Base-by-base conservation (phyloP, 2,329 filamentous ascomycete genomes). In the Talaromyces sp. region DNA sequence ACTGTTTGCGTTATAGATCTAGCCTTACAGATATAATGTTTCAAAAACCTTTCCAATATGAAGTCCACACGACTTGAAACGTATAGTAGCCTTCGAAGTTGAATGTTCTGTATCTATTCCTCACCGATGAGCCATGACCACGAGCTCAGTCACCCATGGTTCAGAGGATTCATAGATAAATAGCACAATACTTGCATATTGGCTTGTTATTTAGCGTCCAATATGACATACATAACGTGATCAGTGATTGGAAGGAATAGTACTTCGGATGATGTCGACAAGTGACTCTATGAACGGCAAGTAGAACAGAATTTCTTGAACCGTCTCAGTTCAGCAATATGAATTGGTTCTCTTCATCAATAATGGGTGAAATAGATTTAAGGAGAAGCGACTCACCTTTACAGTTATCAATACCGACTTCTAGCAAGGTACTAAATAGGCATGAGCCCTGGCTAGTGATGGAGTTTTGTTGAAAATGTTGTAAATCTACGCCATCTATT, bases 231-330 rank as follows among this genome's bases (percentile, higher is more conserved):
- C 4, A 27, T 37, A 14, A 24, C 8, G 11, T 52, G 19, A 33
- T 35, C 27, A 11, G 14, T 10, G 50, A 6, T 16, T 11, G 16
- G 16, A 35, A 19, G 14, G 27, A 22, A 54, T 35, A n/a, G 48
- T 31, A 54, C 35, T 48, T 61, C 59, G 33, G 59, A 61, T 45
- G 59, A 61, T 61, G 59, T 61, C 59, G 59, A 61, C 59, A 61
- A 54, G 31, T 61, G 33, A 61, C 59, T 61, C 45, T 41, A 61
- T 61, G 19, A 31, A 61, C 45, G 45, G 33, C 45, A 60, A 47
- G 27, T 52, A 61, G 45, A 60, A 24, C 33, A 52, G 19, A 41
- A 50, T 16, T 50, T 61, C 33, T 31, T 61, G 8, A 27, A 19
- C 59, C 45, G 31, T 52, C 59, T 61, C 59, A 61, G 59, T 37